These are phyloP conservation scores for Pezicula neosporulosa DNA, from an alignment of 2,329 filamentous ascomycete species.

Conservation along the genomic window DNA sequence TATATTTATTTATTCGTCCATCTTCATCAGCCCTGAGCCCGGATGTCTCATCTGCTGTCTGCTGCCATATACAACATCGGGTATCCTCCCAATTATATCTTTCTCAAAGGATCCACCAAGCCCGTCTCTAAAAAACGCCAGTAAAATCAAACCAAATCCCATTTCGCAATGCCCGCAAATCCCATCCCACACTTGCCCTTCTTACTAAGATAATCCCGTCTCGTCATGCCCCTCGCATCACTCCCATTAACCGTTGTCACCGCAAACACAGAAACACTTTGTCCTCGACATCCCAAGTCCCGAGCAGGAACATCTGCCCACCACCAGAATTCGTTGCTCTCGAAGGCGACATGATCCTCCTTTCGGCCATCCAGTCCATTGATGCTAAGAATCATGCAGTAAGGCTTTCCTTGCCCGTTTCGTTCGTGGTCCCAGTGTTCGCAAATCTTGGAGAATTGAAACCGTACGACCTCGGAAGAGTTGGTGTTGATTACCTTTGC, in stretches of 20 bases:
- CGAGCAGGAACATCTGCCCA: constrained; percentile 71
- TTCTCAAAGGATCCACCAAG: neutral
- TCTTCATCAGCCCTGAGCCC: too few species aligned
- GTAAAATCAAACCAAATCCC: constrained; percentile 23
- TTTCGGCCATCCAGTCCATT: constrained; percentile 64
- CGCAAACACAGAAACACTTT: constrained; percentile 62
- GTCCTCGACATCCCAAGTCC: constrained; percentile 65
- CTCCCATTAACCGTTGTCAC: constrained; percentile 46
- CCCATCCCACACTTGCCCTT: constrained; percentile 26
- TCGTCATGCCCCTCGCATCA: constrained; percentile 25
- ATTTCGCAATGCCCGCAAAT: constrained; percentile 24
- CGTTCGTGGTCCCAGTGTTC: constrained; percentile 77
- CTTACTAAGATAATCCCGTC: constrained; percentile 21
- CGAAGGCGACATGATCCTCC: constrained; percentile 66
- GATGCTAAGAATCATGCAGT: constrained; percentile 67
- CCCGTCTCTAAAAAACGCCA: neutral
- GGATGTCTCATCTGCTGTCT: too few species aligned
- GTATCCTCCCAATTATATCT: neutral
- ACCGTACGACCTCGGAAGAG: constrained; percentile 61
- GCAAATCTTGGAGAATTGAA: constrained; percentile 78
- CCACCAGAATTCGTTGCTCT: constrained; percentile 77
- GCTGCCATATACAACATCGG: too few species aligned
- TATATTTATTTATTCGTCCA: too few species aligned
- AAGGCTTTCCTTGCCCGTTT: constrained; percentile 62
- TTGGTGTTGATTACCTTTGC: constrained; percentile 57